Percentiles rank a stretch among this genome's conserved stretches.
phyloP scores from a whole-genome alignment of 2,329 filamentous ascomycete genomes.

The Trichoderma endophyticum region DNA sequence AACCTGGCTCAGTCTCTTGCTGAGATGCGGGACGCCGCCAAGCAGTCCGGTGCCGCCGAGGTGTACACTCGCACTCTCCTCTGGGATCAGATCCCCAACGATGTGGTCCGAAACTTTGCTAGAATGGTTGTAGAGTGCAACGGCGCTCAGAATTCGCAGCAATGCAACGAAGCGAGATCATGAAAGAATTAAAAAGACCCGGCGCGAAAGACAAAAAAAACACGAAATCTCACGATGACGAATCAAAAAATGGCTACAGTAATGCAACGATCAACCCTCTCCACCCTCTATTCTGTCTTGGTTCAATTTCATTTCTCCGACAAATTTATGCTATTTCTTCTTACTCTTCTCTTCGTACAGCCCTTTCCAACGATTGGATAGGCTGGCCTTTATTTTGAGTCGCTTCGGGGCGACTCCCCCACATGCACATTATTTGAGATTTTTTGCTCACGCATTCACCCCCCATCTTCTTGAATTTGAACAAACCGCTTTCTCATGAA shows the following conservation, averaged over 20 bases:
- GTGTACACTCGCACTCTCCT: slow-evolving; percentile 90
- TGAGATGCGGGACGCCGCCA: slow-evolving; percentile 68
- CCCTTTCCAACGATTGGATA: slow-evolving; percentile 21
- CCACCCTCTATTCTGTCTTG: slow-evolving; percentile 19
- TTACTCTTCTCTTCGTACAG: slow-evolving; percentile 19
- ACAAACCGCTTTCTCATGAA: slow-evolving; percentile 30
- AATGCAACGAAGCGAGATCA: slow-evolving; percentile 43
- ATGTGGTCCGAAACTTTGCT: slow-evolving; percentile 89
- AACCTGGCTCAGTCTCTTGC: slow-evolving; percentile 79
- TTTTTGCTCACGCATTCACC: slow-evolving; percentile 50
- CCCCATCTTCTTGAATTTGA: slow-evolving; percentile 33
- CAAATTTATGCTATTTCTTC: slow-evolving; percentile 26
- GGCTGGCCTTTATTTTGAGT: slow-evolving; percentile 31
- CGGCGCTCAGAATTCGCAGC: slow-evolving; percentile 43
- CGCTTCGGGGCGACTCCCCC: slow-evolving; percentile 31
- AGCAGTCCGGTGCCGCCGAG: slow-evolving; percentile 70
- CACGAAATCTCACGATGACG: slow-evolving; percentile 37
- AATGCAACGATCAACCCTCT: slow-evolving; percentile 22
- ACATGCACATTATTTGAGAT: slow-evolving; percentile 32
- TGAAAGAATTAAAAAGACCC: slow-evolving; percentile 30
- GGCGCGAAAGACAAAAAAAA: slow-evolving; percentile 37
- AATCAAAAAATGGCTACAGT: slow-evolving; percentile 25
- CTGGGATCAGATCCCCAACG: slow-evolving; percentile 89
- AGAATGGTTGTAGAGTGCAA: slow-evolving; percentile 81
- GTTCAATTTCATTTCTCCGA: slow-evolving; percentile 22